These are phyloP conservation scores for Komagataella pastoris DNA, from an alignment of 805 yeast species.

Conservation along the genomic window DNA sequence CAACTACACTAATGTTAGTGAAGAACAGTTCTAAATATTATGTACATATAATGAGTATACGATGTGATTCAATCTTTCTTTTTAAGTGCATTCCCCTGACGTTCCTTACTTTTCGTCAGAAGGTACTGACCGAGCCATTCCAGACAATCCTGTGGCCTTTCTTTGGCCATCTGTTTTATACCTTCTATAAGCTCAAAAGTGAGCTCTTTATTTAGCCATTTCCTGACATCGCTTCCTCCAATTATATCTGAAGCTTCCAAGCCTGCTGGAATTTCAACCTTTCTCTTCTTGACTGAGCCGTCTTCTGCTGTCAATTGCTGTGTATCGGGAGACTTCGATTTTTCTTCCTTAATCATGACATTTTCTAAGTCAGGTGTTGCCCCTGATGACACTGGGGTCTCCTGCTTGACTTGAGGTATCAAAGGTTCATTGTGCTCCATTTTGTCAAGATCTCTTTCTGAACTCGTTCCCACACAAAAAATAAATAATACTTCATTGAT, in stretches of 20 bases:
- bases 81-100: not conserved
- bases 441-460: not conserved
- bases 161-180: constrained; percentile 20
- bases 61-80: not conserved
- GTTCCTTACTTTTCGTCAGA: constrained; percentile 9
- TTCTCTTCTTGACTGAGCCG: not conserved
- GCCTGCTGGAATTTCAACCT: constrained; percentile 3
- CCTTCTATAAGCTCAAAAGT: constrained; percentile 32
- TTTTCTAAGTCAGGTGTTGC: not conserved
- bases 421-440: not conserved
- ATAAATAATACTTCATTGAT: too few relatives aligned
- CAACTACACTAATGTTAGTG: constrained; percentile 30
- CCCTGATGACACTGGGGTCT: not conserved
- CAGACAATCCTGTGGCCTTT: constrained; percentile 26
- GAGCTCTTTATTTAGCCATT: constrained; percentile 32
- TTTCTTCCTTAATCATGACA: not conserved
- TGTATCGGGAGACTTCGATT: not conserved
- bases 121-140: constrained; percentile 25
- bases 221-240: constrained; percentile 40
- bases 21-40: constrained; percentile 21
- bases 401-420: not conserved
- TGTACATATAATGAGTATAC: not conserved
- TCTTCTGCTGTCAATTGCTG: not conserved
- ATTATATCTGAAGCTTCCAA: constrained; percentile 23
- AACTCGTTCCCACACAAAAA: not conserved